Percentiles rank a stretch among this genome's conserved stretches.
These are phyloP conservation scores for Cyberlindnera subsufficiens DNA, from an alignment of 805 yeast genomes.

Conservation along the genomic window DNA sequence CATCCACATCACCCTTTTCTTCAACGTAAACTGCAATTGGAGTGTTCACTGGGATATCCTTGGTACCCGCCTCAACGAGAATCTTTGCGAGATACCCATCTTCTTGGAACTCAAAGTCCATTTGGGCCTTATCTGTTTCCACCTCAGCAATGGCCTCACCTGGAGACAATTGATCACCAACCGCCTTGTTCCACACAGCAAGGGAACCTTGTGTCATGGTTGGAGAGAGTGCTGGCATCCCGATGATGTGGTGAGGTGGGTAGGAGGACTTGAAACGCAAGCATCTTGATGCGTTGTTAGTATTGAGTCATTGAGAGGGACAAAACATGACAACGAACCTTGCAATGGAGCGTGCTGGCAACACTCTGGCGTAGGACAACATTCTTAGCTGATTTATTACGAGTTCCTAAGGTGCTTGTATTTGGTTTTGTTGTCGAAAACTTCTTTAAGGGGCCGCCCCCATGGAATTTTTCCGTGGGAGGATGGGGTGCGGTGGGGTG, in stretches of 20 bases:
- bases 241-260: slow-evolving; percentile 83
- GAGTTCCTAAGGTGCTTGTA: not conserved
- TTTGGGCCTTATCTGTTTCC: slow-evolving; percentile 96
- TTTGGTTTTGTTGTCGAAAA: not conserved
- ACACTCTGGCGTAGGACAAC: slow-evolving; percentile 3
- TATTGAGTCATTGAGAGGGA: not conserved
- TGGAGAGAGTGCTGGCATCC: slow-evolving; percentile 99
- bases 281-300: slow-evolving; percentile 2
- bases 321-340: not conserved
- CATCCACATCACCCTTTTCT: slow-evolving; percentile 74
- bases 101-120: slow-evolving; percentile 98
- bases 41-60: slow-evolving; percentile 88
- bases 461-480: no score
- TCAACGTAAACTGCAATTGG: slow-evolving; percentile 98
- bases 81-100: slow-evolving; percentile 91
- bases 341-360: slow-evolving; percentile 2
- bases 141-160: slow-evolving; percentile 96
- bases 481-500: no score
- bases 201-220: slow-evolving; percentile 97
- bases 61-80: slow-evolving; percentile 74
- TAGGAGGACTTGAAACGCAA: slow-evolving; percentile 31
- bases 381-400: not conserved
- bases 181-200: slow-evolving; percentile 83
- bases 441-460: no score
- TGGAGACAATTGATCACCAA: slow-evolving; percentile 82